A percentile compares a stretch with the other conserved stretches of the same genome.
Evolutionary conservation across 345 rosid species (phyloP).

Genomic region (Passiflora organensis): DNA sequence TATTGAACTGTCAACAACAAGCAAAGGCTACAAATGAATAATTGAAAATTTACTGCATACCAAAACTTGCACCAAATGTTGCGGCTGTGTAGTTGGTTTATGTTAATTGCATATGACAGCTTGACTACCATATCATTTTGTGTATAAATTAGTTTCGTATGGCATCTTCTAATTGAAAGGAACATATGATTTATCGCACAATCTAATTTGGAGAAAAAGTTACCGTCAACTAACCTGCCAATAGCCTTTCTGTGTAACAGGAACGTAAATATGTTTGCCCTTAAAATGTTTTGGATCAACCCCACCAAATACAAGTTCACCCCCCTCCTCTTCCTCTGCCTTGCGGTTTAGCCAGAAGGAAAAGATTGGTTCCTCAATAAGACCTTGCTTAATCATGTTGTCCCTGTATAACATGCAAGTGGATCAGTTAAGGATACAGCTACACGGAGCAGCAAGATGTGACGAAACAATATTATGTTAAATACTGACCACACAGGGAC

Average conservation of each 20-base stretch:
- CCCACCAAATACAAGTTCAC: conserved; percentile 32
- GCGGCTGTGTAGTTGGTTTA: no score
- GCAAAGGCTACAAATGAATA: background rate
- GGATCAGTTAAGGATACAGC: background rate
- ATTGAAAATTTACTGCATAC: background rate
- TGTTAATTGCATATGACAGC: no score
- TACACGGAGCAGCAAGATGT: background rate
- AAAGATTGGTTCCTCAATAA: conserved; percentile 20
- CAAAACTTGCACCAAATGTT: no score
- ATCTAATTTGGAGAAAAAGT: background rate
- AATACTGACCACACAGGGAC: conserved; percentile 26
- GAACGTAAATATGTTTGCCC: conserved; percentile 32
- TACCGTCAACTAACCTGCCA: conserved; percentile 24
- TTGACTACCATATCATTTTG: no score
- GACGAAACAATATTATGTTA: background rate
- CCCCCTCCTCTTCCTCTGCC: conserved; percentile 23
- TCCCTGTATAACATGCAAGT: conserved; percentile 17
- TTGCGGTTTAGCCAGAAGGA: conserved; percentile 33
- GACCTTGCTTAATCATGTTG: conserved; percentile 28
- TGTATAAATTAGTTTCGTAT: no score
- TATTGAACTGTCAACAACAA: conserved; percentile 19
- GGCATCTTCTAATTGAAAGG: background rate
- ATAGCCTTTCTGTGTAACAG: conserved; percentile 29
- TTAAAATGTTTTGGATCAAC: conserved; percentile 27
- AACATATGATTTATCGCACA: background rate